phyloP scores from a whole-genome alignment of 2,329 filamentous ascomycete species.

The Penicillium sp. region DNA sequence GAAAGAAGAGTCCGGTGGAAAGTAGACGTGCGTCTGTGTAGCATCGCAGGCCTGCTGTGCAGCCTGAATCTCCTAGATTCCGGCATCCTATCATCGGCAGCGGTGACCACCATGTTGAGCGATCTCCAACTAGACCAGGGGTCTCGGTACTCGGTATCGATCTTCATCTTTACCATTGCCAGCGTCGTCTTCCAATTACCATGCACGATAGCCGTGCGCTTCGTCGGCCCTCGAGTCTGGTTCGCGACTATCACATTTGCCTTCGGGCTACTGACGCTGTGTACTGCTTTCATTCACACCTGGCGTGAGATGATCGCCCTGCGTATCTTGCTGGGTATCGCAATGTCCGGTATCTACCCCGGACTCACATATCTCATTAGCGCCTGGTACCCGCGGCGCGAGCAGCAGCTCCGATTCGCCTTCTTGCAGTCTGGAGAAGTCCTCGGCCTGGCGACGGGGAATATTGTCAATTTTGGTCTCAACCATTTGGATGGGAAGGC shows the following conservation, averaged over 20 bases:
- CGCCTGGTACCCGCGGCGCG: constrained; percentile 63
- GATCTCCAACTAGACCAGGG: constrained; percentile 63
- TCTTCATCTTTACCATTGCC: constrained; percentile 72
- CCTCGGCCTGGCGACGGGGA: constrained; percentile 64
- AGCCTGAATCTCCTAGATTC: constrained; percentile 69
- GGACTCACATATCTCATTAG: constrained; percentile 50
- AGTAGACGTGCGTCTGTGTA: constrained; percentile 68
- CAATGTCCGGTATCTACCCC: constrained; percentile 54
- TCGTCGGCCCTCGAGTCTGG: constrained; percentile 64
- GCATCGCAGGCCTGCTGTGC: constrained; percentile 70
- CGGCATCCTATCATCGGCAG: constrained; percentile 68
- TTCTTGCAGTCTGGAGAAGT: constrained; percentile 67
- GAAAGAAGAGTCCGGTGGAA: constrained; percentile 59
- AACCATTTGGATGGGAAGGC: constrained; percentile 61
- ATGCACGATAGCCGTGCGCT: constrained; percentile 65
- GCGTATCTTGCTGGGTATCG: constrained; percentile 65
- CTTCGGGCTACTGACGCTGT: constrained; percentile 67
- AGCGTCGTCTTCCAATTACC: constrained; percentile 69
- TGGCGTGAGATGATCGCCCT: constrained; percentile 71
- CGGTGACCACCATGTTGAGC: constrained; percentile 66
- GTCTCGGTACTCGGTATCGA: constrained; percentile 67
- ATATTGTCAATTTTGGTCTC: constrained; percentile 69
- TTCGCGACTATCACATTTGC: constrained; percentile 60
- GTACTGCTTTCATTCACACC: constrained; percentile 66
- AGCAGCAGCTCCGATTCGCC: constrained; percentile 67